Evolutionary conservation across 2,329 filamentous ascomycete genomes (phyloP).

Genomic region (Hypomyces perniciosus): DNA sequence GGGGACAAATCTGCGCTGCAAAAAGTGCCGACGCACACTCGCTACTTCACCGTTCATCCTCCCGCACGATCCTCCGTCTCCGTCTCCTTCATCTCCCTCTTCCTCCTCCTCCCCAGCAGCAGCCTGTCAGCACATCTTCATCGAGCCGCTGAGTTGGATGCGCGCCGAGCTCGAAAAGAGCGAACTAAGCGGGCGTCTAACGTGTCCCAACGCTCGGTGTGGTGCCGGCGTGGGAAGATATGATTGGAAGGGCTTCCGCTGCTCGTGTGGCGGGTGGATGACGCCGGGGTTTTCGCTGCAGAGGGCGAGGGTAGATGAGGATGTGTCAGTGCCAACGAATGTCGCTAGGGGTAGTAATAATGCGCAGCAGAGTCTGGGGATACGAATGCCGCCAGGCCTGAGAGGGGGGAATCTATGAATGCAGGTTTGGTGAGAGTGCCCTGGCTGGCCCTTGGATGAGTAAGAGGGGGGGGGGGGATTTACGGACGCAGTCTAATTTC

Average conservation of each 20-base stretch:
- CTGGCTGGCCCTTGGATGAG: no score
- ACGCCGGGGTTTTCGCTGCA: constrained; percentile 85
- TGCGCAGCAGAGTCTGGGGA: constrained; percentile 32
- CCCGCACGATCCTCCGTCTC: constrained; percentile 42
- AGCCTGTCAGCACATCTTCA: constrained; percentile 76
- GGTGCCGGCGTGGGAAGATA: constrained; percentile 83
- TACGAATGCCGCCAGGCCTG: constrained; percentile 49
- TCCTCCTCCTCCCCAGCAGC: constrained; percentile 13
- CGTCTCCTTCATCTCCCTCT: background rate
- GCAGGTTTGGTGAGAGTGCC: no score
- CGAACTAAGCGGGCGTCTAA: constrained; percentile 73
- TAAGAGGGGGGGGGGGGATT: no score
- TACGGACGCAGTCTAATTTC: no score
- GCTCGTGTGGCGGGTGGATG: constrained; percentile 85
- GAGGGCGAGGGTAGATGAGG: constrained; percentile 74
- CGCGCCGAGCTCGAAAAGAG: constrained; percentile 72
- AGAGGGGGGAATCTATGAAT: constrained; percentile 31
- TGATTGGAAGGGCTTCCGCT: constrained; percentile 92
- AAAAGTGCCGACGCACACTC: constrained; percentile 73
- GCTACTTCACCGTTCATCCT: constrained; percentile 57
- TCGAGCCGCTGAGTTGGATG: constrained; percentile 97
- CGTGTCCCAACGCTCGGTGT: constrained; percentile 75
- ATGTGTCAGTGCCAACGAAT: constrained; percentile 23
- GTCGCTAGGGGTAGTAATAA: constrained; percentile 17
- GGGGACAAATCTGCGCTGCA: constrained; percentile 59